Percentiles rank a stretch among this genome's conserved stretches.
Conservation (phyloP, 768 basidiomycete genomes). For the Lactarius sp. region DNA sequence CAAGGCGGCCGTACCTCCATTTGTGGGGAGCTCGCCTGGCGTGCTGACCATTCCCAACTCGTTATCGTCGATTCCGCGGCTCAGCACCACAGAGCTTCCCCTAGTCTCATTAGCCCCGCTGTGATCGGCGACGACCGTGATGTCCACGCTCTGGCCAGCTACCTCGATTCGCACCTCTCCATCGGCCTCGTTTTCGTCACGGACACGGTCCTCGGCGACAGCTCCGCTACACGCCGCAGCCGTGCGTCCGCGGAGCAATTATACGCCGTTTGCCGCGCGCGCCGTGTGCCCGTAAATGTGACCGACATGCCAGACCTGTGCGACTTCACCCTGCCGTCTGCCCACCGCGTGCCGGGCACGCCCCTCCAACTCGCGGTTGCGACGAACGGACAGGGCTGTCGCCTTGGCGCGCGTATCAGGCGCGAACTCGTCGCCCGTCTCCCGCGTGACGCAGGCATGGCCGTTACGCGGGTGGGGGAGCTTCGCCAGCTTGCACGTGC, state of each 20-base stretch:
- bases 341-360: constrained; percentile 73
- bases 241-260: constrained; percentile 54
- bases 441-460: constrained; percentile 65
- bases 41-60: constrained; percentile 53
- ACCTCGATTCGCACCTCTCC: constrained; percentile 36
- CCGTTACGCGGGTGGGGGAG: constrained; percentile 67
- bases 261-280: constrained; percentile 47
- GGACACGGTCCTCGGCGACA: constrained; percentile 54
- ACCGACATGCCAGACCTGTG: constrained; percentile 82
- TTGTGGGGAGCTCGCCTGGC: constrained; percentile 71
- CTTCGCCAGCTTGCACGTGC: constrained; percentile 56
- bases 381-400: constrained; percentile 88
- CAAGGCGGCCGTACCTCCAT: constrained; percentile 44
- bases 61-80: constrained; percentile 51
- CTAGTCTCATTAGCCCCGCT: constrained; percentile 19
- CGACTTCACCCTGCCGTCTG: constrained; percentile 84
- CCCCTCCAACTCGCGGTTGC: constrained; percentile 76
- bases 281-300: constrained; percentile 75
- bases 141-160: constrained; percentile 43
- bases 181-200: constrained; percentile 71
- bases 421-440: constrained; percentile 77
- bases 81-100: constrained; percentile 36
- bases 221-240: constrained; percentile 37
- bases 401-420: constrained; percentile 72
- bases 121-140: constrained; percentile 33